Base-by-base conservation (phyloP, 805 yeast genomes). In the Kregervanrija delftensis region DNA sequence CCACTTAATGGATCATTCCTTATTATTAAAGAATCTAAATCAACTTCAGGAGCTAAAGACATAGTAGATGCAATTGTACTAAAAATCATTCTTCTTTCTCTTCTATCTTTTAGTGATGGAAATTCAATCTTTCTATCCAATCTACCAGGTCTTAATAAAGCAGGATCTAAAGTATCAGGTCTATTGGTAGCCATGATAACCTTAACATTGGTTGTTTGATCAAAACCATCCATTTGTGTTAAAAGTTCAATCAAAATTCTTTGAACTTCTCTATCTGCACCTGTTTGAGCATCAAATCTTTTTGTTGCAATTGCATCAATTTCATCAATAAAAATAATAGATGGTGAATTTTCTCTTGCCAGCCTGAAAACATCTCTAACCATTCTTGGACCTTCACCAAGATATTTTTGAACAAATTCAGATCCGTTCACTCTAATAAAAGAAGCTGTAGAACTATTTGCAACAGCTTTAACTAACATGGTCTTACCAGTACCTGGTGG, bases 401-500 rank as follows among this genome's bases (percentile, higher is more conserved):
- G 76, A 66, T 93, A 93, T 67, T 93, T 93, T 64, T 93, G 99
- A 45, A 93, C 99, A 60, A 93, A 93, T 65, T 93, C 99, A 1
- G 98, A 91, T 50, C 99, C 99, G 56, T 88, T 93, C 30, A 93
- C 96, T 64, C 98, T 86, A 55, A 93, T 93, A 59, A 93, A 93
- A 5, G 96, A 76, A 2, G 99, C 99, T 1, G 96, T 86, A 3
- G 98, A 84, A 46, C 91, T 81, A 67, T 93, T 91, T 11, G 99
- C 99, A 39, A 93, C 99, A 0, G 99, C 99, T 67, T 93, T 93
- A 40, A 93, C 99, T 62, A 93, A 76, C 98, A 93, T 90, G 16
- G 99, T 93, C 66, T 93, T 93, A 59, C 99, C 99, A 1, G 99
- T 93, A 64, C 99, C 99, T 40, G 99, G 99, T 10, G 99, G 98